These are phyloP conservation scores for Sphaceloma murrayae DNA, from an alignment of 2,329 filamentous ascomycete species.

Conservation along the genomic window DNA sequence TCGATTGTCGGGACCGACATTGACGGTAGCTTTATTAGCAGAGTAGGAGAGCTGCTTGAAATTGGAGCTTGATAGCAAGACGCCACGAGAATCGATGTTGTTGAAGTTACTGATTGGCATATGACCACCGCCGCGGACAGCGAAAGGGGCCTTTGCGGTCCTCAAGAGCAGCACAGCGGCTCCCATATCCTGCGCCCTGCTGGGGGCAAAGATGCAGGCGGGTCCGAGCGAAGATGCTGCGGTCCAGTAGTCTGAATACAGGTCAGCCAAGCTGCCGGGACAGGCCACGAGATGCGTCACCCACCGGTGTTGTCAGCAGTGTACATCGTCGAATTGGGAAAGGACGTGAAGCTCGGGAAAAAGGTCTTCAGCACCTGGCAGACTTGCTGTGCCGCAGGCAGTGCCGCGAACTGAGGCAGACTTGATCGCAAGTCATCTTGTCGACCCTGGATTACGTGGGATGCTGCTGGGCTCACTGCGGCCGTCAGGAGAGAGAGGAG, in stretches of 20 bases:
- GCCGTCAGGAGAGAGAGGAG: background rate
- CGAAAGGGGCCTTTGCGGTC: constrained; percentile 7
- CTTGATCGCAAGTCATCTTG: constrained; percentile 4
- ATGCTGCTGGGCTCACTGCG: background rate
- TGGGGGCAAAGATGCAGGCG: constrained; percentile 2
- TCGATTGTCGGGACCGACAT: constrained; percentile 6
- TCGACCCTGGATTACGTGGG: background rate
- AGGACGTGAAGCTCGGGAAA: background rate
- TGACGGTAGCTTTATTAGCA: constrained; percentile 4
- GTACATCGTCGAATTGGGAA: background rate
- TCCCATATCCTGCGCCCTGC: background rate
- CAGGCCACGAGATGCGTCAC: background rate
- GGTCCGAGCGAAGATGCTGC: constrained; percentile 3
- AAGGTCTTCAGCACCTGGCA: constrained; percentile 1
- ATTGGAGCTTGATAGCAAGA: constrained; percentile 7
- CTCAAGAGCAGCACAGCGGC: background rate
- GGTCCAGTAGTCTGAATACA: constrained; percentile 3
- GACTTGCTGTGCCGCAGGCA: background rate
- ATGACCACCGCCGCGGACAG: constrained; percentile 8
- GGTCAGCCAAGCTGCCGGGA: constrained; percentile 16
- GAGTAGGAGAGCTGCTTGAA: constrained; percentile 8
- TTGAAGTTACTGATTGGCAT: constrained; percentile 10
- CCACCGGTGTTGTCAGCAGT: constrained; percentile 6
- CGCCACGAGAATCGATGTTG: constrained; percentile 8
- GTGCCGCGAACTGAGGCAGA: background rate